Percentiles rank a stretch among this genome's conserved stretches.
Conservation (phyloP, 1,284 basidiomycete species). For the Ceraceosorus guamensis region DNA sequence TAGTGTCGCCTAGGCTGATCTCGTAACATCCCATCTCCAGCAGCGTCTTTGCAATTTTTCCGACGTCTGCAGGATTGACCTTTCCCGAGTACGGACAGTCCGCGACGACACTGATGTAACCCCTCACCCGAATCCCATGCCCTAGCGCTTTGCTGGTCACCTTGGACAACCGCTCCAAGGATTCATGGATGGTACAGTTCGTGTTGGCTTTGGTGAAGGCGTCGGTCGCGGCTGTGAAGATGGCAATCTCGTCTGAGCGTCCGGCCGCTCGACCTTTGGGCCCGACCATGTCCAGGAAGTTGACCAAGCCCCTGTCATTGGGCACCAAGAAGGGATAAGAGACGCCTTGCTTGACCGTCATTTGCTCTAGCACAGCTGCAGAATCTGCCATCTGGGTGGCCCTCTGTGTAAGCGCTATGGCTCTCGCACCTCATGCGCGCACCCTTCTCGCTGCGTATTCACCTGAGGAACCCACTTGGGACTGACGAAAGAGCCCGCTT, state of each 20-base stretch:
- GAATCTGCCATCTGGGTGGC: slow-evolving; percentile 31
- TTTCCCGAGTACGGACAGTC: slow-evolving; percentile 77
- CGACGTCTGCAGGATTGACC: slow-evolving; percentile 63
- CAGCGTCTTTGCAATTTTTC: slow-evolving; percentile 64
- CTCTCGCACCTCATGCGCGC: no score
- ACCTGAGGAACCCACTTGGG: slow-evolving; percentile 77
- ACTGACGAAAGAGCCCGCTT: slow-evolving; percentile 85
- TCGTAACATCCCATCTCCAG: slow-evolving; percentile 90
- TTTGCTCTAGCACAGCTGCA: slow-evolving; percentile 55
- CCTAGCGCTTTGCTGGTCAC: slow-evolving; percentile 62
- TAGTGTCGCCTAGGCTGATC: slow-evolving; percentile 83
- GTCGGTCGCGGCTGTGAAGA: slow-evolving; percentile 84
- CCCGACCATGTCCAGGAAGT: slow-evolving; percentile 17
- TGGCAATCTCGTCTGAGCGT: slow-evolving; percentile 71
- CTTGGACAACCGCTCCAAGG: slow-evolving; percentile 60
- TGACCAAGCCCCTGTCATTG: slow-evolving; percentile 61
- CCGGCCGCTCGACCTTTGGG: background rate
- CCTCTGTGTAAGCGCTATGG: no score
- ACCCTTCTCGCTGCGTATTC: no score
- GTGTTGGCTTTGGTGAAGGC: slow-evolving; percentile 76
- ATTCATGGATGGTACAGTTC: slow-evolving; percentile 68
- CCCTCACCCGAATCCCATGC: slow-evolving; percentile 67
- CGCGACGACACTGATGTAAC: slow-evolving; percentile 67
- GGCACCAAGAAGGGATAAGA: slow-evolving; percentile 80
- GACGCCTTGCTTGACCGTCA: slow-evolving; percentile 56